Conservation (phyloP, 1,284 basidiomycete genomes). For the Coriolopsis trogii region DNA sequence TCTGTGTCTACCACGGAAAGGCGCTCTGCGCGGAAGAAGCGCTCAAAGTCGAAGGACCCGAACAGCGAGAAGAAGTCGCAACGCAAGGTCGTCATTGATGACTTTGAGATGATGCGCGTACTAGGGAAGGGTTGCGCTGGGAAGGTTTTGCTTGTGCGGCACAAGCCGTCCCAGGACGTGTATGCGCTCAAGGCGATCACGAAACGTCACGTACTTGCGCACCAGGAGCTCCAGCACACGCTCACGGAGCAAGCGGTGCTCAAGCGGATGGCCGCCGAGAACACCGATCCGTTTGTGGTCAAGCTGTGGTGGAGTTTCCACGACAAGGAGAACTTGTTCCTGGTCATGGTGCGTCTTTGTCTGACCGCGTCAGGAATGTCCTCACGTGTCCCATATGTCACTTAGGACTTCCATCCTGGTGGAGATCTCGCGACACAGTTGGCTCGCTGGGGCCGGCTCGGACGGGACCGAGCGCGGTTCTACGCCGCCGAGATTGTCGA, state of each 20-base stretch:
- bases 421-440: conserved; percentile 97
- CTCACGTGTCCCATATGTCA: conserved; percentile 12
- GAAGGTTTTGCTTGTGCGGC: conserved; percentile 86
- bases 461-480: conserved; percentile 91
- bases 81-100: conserved; percentile 79
- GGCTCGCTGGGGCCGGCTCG: conserved; percentile 90
- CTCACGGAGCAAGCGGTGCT: conserved; percentile 93
- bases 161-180: conserved; percentile 70
- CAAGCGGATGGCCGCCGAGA: conserved; percentile 83
- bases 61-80: conserved; percentile 54
- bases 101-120: conserved; percentile 96
- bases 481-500: conserved; percentile 97
- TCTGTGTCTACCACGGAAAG: conserved; percentile 58
- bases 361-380: too few species aligned
- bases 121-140: conserved; percentile 96
- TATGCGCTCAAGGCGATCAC: conserved; percentile 97
- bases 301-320: conserved; percentile 96
- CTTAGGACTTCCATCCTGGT: conserved; percentile 94
- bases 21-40: conserved; percentile 52
- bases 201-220: conserved; percentile 92
- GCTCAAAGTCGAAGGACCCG: conserved; percentile 54
- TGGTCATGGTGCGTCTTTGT: conserved; percentile 77
- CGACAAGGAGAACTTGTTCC: conserved; percentile 92
- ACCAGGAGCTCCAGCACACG: conserved; percentile 95
- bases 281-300: conserved; percentile 90